These are phyloP conservation scores for Nitzschia sp. DNA, from an alignment of 108 stramenopile species.

Conservation along the genomic window DNA sequence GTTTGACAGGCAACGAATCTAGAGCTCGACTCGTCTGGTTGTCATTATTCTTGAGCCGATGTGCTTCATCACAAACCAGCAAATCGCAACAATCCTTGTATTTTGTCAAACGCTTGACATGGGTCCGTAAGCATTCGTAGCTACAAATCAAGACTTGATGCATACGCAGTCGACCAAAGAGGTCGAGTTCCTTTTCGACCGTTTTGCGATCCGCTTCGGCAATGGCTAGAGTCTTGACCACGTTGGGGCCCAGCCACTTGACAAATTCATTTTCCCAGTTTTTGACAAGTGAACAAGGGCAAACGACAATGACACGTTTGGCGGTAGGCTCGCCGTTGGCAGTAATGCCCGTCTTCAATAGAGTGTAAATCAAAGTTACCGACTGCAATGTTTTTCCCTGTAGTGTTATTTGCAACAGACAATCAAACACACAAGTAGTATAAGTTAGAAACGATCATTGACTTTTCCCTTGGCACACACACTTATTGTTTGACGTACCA, in stretches of 20 bases:
- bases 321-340: constrained; percentile 82
- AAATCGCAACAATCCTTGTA: constrained; percentile 88
- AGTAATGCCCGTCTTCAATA: constrained; percentile 90
- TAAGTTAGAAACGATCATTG: neutral
- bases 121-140: constrained; percentile 95
- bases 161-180: constrained; percentile 78
- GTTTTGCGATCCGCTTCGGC: constrained; percentile 88
- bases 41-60: constrained; percentile 97
- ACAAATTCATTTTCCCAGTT: constrained; percentile 99
- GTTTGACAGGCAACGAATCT: constrained; percentile 79
- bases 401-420: neutral
- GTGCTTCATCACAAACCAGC: constrained; percentile 97
- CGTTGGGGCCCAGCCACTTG: constrained; percentile 93
- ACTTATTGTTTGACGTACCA: constrained; percentile 14
- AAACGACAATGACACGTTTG: constrained; percentile 92
- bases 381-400: constrained; percentile 93
- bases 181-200: constrained; percentile 81
- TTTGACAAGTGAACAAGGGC: constrained; percentile 96
- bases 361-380: constrained; percentile 92
- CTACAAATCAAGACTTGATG: constrained; percentile 89
- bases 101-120: constrained; percentile 79
- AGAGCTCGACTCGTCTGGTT: constrained; percentile 92
- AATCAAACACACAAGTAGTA: neutral
- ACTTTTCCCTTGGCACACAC: neutral
- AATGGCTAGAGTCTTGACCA: constrained; percentile 76